Percentiles rank a stretch among this genome's conserved stretches.
phyloP scores from a whole-genome alignment of 176 grass and related monocot species.

The Avena atlantica region DNA sequence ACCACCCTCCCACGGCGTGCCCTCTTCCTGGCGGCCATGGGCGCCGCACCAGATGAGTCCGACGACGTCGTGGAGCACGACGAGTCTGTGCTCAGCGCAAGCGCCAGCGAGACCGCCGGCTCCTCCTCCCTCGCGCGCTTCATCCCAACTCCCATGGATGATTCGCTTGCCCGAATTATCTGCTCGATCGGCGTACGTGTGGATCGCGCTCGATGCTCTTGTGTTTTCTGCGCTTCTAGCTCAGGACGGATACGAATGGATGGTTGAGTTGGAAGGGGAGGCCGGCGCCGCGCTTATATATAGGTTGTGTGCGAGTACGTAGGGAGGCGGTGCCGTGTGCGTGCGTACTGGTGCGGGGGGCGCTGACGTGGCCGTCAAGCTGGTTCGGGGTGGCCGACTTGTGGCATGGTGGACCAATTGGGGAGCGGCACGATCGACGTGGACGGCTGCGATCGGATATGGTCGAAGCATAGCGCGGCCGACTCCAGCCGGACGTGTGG shows the following conservation, averaged over 20 bases:
- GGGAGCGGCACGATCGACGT: neutral
- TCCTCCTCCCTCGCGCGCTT: conserved; percentile 14
- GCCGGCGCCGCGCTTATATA: conserved; percentile 7
- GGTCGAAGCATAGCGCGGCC: neutral
- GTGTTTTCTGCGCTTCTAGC: too few relatives aligned
- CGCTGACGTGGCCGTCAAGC: neutral
- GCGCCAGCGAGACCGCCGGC: neutral
- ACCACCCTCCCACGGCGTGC: neutral
- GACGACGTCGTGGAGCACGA: neutral
- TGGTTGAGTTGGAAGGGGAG: neutral
- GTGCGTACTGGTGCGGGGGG: neutral
- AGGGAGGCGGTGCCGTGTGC: neutral
- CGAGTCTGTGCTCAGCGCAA: neutral
- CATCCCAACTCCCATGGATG: neutral
- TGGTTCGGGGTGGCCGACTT: neutral
- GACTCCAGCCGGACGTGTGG: too few relatives aligned
- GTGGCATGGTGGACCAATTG: neutral
- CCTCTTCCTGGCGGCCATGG: neutral
- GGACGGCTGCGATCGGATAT: neutral
- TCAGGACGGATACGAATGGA: too few relatives aligned
- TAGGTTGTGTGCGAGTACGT: neutral
- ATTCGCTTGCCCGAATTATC: neutral
- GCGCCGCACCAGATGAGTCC: neutral
- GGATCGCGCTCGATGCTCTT: neutral
- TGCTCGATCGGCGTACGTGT: neutral